Conservation (phyloP, 1,284 basidiomycete genomes). For the Leccinum subrobustum region DNA sequence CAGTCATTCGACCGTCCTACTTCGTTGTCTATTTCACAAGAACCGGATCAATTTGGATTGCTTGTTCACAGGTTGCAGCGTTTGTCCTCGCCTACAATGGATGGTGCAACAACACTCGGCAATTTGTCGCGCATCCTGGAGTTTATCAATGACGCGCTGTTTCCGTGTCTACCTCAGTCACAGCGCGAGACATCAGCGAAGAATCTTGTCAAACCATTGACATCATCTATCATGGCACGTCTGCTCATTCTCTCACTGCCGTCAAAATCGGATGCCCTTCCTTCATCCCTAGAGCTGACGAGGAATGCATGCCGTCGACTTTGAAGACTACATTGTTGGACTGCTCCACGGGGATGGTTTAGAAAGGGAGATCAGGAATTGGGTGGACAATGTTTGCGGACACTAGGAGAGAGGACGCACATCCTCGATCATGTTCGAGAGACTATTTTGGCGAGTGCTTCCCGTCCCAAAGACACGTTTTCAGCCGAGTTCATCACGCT, state of each 20-base stretch:
- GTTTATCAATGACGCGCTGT: constrained; percentile 56
- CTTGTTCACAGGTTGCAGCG: constrained; percentile 43
- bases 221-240: constrained; percentile 57
- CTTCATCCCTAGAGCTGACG: constrained; percentile 59
- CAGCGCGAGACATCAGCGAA: constrained; percentile 45
- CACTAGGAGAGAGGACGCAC: constrained; percentile 74
- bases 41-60: constrained; percentile 32
- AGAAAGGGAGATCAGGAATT: constrained; percentile 54
- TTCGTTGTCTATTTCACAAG: constrained; percentile 39
- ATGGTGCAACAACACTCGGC: constrained; percentile 42
- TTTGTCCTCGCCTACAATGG: constrained; percentile 43
- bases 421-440: constrained; percentile 58
- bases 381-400: constrained; percentile 59
- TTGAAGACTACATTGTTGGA: constrained; percentile 55
- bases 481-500: constrained; percentile 33
- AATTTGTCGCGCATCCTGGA: constrained; percentile 53
- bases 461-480: constrained; percentile 32
- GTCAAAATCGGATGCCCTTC: constrained; percentile 53
- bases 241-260: constrained; percentile 70
- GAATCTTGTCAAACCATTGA: constrained; percentile 57
- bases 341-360: constrained; percentile 48
- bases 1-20: constrained; percentile 52
- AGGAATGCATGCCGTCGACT: constrained; percentile 47
- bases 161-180: constrained; percentile 52
- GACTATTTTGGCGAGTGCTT: constrained; percentile 41